phyloP scores from a whole-genome alignment of 225 moss, liverwort and hornwort genomes.

The Asterella californica region DNA sequence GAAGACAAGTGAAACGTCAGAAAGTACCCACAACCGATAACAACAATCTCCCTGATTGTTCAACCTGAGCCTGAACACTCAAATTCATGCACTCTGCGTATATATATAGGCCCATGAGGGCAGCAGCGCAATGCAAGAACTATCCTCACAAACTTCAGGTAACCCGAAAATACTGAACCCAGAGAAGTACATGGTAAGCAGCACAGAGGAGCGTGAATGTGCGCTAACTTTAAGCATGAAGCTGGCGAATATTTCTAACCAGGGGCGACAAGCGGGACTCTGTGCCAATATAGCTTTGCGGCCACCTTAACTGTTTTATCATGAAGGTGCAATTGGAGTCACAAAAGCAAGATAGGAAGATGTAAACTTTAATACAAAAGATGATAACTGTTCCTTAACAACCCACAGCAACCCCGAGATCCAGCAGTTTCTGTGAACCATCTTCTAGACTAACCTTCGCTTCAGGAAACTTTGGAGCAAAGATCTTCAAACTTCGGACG shows the following conservation, averaged over 20 bases:
- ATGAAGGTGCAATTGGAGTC: neutral
- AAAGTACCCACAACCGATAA: neutral
- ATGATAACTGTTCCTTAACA: neutral
- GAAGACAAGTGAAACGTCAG: conserved; percentile 13
- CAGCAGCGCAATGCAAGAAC: neutral
- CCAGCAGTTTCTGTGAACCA: neutral
- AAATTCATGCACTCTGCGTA: neutral
- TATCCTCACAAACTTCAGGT: no score
- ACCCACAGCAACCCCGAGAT: neutral
- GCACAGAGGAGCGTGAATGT: no score
- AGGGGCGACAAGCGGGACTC: no score
- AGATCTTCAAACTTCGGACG: conserved; percentile 74
- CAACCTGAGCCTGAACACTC: neutral
- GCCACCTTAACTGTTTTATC: no score
- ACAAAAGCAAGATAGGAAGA: neutral
- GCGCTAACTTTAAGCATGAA: no score
- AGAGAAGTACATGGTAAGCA: no score
- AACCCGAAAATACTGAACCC: no score
- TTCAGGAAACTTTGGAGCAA: conserved; percentile 83
- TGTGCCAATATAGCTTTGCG: no score
- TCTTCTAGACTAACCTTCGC: conserved; percentile 52
- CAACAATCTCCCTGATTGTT: neutral
- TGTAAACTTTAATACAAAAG: neutral
- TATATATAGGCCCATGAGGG: no score
- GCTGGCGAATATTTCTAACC: no score